Percentiles rank a stretch among this genome's conserved stretches.
phyloP scores from a whole-genome alignment of 129 eudicot genomes.

The Chrysanthemum makinoi region DNA sequence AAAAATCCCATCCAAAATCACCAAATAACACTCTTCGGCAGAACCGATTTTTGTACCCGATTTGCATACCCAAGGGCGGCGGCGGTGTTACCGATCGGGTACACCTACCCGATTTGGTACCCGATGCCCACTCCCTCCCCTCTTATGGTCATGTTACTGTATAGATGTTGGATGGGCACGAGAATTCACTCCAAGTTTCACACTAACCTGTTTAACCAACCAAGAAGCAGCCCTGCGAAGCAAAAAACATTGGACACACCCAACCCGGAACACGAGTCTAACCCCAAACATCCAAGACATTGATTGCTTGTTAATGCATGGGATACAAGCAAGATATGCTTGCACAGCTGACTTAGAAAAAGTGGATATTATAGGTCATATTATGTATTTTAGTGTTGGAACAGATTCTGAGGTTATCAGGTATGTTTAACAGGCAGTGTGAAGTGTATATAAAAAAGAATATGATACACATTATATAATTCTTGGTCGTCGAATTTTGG shows the following conservation, averaged over 20 bases:
- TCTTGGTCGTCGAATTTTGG: too few relatives aligned
- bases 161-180: constrained; percentile 92
- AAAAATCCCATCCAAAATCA: too few relatives aligned
- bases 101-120: too few relatives aligned
- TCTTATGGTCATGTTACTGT: constrained; percentile 18
- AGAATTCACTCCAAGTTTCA: constrained; percentile 70
- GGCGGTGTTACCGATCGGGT: too few relatives aligned
- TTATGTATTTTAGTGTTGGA: constrained; percentile 9
- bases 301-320: constrained; percentile 21
- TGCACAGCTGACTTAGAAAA: neutral
- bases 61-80: too few relatives aligned
- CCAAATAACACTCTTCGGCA: too few relatives aligned
- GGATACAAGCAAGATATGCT: neutral
- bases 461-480: too few relatives aligned
- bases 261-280: constrained; percentile 36
- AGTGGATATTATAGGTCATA: neutral
- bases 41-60: too few relatives aligned
- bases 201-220: constrained; percentile 12
- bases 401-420: constrained; percentile 3
- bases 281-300: constrained; percentile 48
- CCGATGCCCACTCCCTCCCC: too few relatives aligned
- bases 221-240: constrained; percentile 55
- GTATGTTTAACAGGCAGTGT: neutral
- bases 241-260: constrained; percentile 59
- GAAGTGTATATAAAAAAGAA: neutral